Percentiles rank a stretch among this genome's conserved stretches.
These are phyloP conservation scores for Diaporthe sp. DNA, from an alignment of 2,329 filamentous ascomycete genomes.

Conservation along the genomic window DNA sequence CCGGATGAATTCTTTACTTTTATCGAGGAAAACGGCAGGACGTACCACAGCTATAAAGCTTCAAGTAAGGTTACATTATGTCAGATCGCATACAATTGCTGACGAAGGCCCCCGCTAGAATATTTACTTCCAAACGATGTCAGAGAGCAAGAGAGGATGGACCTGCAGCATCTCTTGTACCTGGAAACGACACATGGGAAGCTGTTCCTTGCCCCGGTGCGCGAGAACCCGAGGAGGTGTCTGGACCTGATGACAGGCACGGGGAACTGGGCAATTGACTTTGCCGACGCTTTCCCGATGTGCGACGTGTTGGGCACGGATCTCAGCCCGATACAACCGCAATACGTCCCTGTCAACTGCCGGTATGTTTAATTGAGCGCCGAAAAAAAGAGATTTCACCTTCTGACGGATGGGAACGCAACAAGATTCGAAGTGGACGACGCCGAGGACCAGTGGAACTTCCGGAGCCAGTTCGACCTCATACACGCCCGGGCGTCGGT, in stretches of 20 bases:
- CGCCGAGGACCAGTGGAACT: constrained; percentile 45
- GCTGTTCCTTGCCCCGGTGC: constrained; percentile 43
- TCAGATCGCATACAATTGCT: background rate
- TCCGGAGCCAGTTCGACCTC: constrained; percentile 44
- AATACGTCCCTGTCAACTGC: constrained; percentile 47
- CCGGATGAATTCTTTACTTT: constrained; percentile 36
- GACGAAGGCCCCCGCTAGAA: constrained; percentile 38
- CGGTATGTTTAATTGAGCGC: constrained; percentile 20
- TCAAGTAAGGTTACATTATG: constrained; percentile 45
- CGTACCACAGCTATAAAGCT: constrained; percentile 43
- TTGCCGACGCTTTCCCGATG: constrained; percentile 43
- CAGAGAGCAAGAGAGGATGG: constrained; percentile 40
- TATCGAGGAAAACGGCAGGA: constrained; percentile 39
- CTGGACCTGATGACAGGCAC: constrained; percentile 49
- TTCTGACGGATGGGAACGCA: background rate
- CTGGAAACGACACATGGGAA: constrained; percentile 45
- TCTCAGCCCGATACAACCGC: constrained; percentile 47
- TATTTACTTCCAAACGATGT: constrained; percentile 41
- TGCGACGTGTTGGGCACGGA: constrained; percentile 46
- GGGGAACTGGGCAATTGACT: constrained; percentile 49
- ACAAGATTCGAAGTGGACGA: constrained; percentile 53
- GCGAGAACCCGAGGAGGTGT: constrained; percentile 41
- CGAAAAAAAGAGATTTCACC: no score
- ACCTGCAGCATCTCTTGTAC: constrained; percentile 42
- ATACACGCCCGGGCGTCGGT: constrained; percentile 44